Evolutionary conservation across 768 basidiomycete genomes (phyloP).

Genomic region (Termitomyces titanicus): DNA sequence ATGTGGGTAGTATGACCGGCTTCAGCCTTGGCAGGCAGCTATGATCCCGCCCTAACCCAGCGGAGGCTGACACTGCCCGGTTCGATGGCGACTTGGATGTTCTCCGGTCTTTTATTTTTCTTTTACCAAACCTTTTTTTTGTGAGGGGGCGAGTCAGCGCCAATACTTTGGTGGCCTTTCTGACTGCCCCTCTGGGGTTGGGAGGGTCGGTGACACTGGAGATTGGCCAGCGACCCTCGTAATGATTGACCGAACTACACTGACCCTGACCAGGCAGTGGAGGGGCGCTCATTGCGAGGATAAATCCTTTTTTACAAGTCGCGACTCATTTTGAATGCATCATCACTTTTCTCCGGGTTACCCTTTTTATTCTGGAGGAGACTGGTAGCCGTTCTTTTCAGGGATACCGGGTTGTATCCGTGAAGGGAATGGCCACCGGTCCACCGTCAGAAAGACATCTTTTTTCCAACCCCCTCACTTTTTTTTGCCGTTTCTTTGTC

Average conservation of each 20-base stretch:
- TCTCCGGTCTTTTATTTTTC: background rate
- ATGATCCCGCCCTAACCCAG: background rate
- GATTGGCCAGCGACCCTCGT: background rate
- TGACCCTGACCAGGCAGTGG: background rate
- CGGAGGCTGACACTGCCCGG: background rate
- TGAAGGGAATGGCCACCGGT: background rate
- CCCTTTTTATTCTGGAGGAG: background rate
- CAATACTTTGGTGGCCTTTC: background rate
- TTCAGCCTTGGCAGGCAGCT: background rate
- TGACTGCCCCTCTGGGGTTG: background rate
- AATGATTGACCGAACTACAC: background rate
- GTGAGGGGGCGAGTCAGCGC: background rate
- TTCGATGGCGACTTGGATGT: background rate
- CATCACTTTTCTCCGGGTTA: background rate
- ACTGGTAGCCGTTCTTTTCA: background rate
- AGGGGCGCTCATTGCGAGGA: background rate
- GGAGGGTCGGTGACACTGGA: background rate
- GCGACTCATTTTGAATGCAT: background rate
- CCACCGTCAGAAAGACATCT: background rate
- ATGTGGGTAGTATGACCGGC: background rate
- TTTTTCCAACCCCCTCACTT: background rate
- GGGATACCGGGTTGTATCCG: background rate
- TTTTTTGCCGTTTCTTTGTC: background rate
- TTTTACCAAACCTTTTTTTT: background rate
- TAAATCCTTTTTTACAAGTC: background rate